Evolutionary conservation across 495 filamentous ascomycete genomes (phyloP).

Genomic region (Annulohypoxylon moriforme): DNA sequence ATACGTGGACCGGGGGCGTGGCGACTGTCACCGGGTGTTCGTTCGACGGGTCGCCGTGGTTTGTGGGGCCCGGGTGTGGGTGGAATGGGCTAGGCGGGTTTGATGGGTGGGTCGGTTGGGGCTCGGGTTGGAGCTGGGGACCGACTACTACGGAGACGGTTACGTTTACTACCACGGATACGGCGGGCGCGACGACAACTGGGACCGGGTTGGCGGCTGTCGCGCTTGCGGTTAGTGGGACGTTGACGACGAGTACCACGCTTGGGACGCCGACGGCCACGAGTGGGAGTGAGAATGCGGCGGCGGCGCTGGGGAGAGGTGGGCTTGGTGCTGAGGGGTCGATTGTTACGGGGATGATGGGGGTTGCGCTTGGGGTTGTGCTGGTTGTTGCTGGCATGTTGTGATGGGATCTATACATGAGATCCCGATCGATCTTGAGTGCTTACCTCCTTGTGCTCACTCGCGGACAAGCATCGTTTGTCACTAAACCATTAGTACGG

Average conservation of each 20-base stretch:
- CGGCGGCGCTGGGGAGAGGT: conserved; percentile 21
- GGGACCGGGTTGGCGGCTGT: conserved; percentile 52
- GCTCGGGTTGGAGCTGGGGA: conserved; percentile 56
- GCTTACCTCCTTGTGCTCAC: neutral
- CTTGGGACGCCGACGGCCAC: conserved; percentile 37
- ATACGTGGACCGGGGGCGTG: conserved; percentile 57
- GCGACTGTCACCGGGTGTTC: conserved; percentile 62
- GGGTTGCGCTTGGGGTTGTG: conserved; percentile 53
- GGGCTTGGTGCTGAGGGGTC: conserved; percentile 41
- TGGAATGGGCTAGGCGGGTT: conserved; percentile 50
- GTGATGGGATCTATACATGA: conserved; percentile 29
- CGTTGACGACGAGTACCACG: conserved; percentile 50
- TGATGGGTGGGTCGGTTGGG: conserved; percentile 60
- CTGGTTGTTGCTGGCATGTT: conserved; percentile 56
- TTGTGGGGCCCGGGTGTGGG: conserved; percentile 58
- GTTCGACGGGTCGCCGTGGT: conserved; percentile 60
- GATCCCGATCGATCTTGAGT: neutral
- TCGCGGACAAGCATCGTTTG: no score
- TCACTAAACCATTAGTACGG: neutral
- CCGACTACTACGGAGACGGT: conserved; percentile 52
- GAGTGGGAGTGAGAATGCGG: conserved; percentile 27
- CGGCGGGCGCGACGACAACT: conserved; percentile 51
- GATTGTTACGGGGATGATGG: conserved; percentile 52
- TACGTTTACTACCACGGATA: conserved; percentile 53
- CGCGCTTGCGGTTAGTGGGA: conserved; percentile 54